Evolutionary conservation across 1,284 basidiomycete species (phyloP).

Genomic region (Mycena sp.): DNA sequence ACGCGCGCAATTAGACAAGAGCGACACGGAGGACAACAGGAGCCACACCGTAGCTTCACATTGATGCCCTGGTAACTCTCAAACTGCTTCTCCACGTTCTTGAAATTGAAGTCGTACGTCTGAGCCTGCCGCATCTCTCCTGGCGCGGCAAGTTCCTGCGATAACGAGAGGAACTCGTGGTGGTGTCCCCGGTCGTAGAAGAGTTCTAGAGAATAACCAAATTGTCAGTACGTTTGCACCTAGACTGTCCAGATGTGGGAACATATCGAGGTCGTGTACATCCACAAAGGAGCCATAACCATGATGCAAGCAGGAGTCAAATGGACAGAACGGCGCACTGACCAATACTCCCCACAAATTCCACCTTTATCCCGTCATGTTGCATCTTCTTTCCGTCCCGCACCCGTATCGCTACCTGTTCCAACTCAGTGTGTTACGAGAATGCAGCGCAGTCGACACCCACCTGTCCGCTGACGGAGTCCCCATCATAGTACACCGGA

Average conservation of each 20-base stretch:
- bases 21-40: background rate
- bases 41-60: conserved; percentile 88
- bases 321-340: background rate
- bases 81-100: conserved; percentile 99
- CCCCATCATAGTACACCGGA: conserved; percentile 97
- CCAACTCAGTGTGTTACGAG: conserved; percentile 1
- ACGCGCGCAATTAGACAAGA: conserved; percentile 2
- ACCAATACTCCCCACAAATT: conserved; percentile 98
- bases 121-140: conserved; percentile 96
- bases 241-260: no score
- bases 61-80: conserved; percentile 99
- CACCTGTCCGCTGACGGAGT: conserved; percentile 89
- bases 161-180: conserved; percentile 96
- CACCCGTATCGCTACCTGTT: conserved; percentile 86
- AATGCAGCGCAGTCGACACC: conserved; percentile 38
- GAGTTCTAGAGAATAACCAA: conserved; percentile 66
- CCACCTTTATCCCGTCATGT: conserved; percentile 98
- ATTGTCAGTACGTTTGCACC: no score
- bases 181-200: conserved; percentile 98
- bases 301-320: background rate
- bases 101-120: conserved; percentile 96
- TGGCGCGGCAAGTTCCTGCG: conserved; percentile 93
- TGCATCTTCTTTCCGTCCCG: conserved; percentile 95
- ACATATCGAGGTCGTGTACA: no score
- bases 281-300: no score